These are phyloP conservation scores for Plectosphaerella plurivora DNA, from an alignment of 2,329 filamentous ascomycete species.

Conservation along the genomic window DNA sequence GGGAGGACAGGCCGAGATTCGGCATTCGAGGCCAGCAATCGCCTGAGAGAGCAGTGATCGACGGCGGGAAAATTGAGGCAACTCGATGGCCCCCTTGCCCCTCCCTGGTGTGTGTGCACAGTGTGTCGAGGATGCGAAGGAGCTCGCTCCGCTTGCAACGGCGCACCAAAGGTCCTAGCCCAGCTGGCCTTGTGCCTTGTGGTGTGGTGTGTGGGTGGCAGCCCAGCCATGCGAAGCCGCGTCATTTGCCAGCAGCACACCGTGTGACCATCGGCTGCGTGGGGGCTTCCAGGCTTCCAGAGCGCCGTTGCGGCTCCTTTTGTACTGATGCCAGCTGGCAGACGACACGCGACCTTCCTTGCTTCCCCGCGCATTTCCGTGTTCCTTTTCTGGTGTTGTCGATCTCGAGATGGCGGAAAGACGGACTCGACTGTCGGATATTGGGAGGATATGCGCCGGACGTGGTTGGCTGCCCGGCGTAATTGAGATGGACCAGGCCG, in stretches of 20 bases:
- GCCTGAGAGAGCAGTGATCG: conserved; percentile 7
- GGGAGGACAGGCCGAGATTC: not conserved
- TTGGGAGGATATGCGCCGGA: not conserved
- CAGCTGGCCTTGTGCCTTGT: too few species aligned
- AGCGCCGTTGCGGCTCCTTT: not conserved
- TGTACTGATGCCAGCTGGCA: too few species aligned
- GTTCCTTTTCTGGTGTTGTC: not conserved
- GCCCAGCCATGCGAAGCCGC: not conserved
- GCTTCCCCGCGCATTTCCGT: too few species aligned
- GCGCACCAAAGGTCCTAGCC: not conserved
- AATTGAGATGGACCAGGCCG: too few species aligned
- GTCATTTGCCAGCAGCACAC: not conserved
- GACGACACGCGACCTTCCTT: too few species aligned
- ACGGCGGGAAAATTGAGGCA: conserved; percentile 4
- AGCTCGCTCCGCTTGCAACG: not conserved
- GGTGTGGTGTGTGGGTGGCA: too few species aligned
- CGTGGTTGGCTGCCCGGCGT: not conserved
- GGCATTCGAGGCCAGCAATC: not conserved
- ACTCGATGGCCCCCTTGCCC: not conserved
- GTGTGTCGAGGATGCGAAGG: not conserved
- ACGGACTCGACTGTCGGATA: not conserved
- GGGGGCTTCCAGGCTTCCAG: not conserved
- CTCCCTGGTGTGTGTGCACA: not conserved
- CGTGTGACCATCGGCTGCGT: not conserved
- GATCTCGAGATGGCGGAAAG: not conserved